A percentile compares a stretch with the other conserved stretches of the same genome.
Conservation (phyloP, 805 yeast genomes). For the Kazachstania viticola region DNA sequence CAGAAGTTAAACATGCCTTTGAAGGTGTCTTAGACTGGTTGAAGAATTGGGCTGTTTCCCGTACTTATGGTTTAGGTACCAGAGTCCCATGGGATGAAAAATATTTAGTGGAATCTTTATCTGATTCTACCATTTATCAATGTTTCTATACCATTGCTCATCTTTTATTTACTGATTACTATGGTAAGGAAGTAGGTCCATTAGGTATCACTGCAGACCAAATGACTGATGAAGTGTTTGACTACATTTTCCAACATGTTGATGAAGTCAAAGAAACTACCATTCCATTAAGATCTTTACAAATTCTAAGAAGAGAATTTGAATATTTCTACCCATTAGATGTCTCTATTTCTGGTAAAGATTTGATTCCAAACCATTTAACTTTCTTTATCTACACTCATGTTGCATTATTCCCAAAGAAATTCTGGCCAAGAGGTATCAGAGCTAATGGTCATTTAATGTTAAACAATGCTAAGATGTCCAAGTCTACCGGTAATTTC, state of each 20-base stretch:
- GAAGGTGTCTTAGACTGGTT: conserved; percentile 94
- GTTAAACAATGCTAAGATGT: conserved; percentile 95
- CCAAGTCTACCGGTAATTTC: conserved; percentile 95
- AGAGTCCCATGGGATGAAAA: conserved; percentile 93
- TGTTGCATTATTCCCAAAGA: conserved; percentile 84
- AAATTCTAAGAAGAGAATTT: conserved; percentile 79
- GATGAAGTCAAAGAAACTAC: conserved; percentile 40
- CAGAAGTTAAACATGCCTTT: conserved; percentile 82
- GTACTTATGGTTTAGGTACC: conserved; percentile 94
- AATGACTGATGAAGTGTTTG: conserved; percentile 88
- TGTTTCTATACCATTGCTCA: conserved; percentile 87
- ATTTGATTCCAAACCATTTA: conserved; percentile 92
- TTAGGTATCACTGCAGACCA: conserved; percentile 68
- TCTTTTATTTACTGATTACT: conserved; percentile 73
- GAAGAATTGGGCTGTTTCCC: conserved; percentile 95
- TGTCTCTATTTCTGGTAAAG: conserved; percentile 87
- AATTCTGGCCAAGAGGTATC: conserved; percentile 87
- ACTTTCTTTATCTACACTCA: conserved; percentile 91
- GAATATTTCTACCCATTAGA: conserved; percentile 96
- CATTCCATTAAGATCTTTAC: conserved; percentile 57
- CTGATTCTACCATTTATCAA: conserved; percentile 94
- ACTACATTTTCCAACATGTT: conserved; percentile 69
- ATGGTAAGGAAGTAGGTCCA: conserved; percentile 66
- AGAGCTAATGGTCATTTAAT: conserved; percentile 93
- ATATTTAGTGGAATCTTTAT: conserved; percentile 84